Base-by-base conservation (phyloP, 75 land plant genomes). In the Cupressus sempervirens region DNA sequence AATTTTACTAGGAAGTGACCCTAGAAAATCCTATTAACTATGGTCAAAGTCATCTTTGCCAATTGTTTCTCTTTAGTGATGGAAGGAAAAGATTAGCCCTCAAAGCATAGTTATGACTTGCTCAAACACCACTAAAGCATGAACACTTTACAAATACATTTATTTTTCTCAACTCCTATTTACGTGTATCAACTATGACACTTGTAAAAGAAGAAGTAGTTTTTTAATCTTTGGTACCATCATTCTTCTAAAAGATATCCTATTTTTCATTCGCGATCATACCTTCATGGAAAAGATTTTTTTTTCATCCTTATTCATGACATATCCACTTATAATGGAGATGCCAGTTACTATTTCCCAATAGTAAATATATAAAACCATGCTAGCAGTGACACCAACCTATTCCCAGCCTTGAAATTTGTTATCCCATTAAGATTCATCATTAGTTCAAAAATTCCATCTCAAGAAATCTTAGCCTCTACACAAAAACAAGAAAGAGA, bases 351-450 rank as follows among this genome's bases (percentile, higher is more conserved):
- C 58, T 15, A 20, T 54, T 48, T 15, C 20, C 16, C 16, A 54
- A 16, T 3, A 54, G 50, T 48, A 11, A 30, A 38, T 6, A 48
- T 45, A 85, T 5, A 36, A 65, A 84, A 35, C 30, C 9, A n/a
- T 18, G 34, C 40, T 1, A 30, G 18, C 4, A 62, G 35, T 30
- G 83, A 70, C 40, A 29, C 46, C 9, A 83, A 95, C 96, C 97
- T 93, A 48, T 93, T 92, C 6, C 91, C 93, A 38, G 92, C 86
- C 40, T 56, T 81, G 45, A 95, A 73, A 7, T 84, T 72, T 10
- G 89, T 14, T n/a, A 85, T 90, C n/a, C 93, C 89, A 91, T 95
- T 95, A 26, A 92, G 92, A 75, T 85, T 90, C 95, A 92, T 91
- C 52, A 95, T n/a, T n/a, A n/a, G n/a, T n/a, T n/a, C n/a, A n/a